phyloP scores from a whole-genome alignment of 2,329 filamentous ascomycete species.

The Trichoderma simmonsii region DNA sequence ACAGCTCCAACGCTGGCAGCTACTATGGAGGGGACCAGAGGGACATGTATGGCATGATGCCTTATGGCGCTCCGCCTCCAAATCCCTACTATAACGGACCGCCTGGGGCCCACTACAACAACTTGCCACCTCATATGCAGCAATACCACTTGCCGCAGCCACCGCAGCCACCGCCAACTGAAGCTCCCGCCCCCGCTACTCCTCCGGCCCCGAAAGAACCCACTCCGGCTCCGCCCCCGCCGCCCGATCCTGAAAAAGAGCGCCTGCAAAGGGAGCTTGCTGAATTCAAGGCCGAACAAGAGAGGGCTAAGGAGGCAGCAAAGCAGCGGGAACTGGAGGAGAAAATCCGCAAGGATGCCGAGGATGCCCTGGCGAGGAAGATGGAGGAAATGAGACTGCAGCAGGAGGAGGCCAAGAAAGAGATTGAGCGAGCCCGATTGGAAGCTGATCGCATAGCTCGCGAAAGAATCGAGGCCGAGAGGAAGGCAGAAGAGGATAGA shows the following conservation, averaged over 20 bases:
- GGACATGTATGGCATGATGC: conserved; percentile 49
- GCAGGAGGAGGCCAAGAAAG: conserved; percentile 45
- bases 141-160: conserved; percentile 42
- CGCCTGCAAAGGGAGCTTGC: conserved; percentile 59
- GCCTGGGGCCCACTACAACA: conserved; percentile 27
- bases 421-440: conserved; percentile 45
- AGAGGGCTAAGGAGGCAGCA: conserved; percentile 44
- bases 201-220: conserved; percentile 37
- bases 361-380: conserved; percentile 40
- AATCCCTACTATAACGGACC: conserved; percentile 31
- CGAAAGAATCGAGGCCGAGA: conserved; percentile 44
- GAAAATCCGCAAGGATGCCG: conserved; percentile 46
- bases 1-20: conserved; percentile 35
- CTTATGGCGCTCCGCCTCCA: conserved; percentile 36
- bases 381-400: conserved; percentile 42
- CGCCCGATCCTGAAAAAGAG: conserved; percentile 55
- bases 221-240: conserved; percentile 28
- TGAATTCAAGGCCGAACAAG: conserved; percentile 45
- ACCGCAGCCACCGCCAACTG: conserved; percentile 43
- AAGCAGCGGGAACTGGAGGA: conserved; percentile 44
- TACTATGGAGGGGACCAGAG: conserved; percentile 40
- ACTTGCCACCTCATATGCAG: conserved; percentile 34
- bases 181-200: conserved; percentile 37
- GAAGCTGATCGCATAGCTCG: conserved; percentile 46
- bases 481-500: conserved; percentile 46